Base-by-base conservation (phyloP, 2,329 filamentous ascomycete species). In the Fusarium piperis region DNA sequence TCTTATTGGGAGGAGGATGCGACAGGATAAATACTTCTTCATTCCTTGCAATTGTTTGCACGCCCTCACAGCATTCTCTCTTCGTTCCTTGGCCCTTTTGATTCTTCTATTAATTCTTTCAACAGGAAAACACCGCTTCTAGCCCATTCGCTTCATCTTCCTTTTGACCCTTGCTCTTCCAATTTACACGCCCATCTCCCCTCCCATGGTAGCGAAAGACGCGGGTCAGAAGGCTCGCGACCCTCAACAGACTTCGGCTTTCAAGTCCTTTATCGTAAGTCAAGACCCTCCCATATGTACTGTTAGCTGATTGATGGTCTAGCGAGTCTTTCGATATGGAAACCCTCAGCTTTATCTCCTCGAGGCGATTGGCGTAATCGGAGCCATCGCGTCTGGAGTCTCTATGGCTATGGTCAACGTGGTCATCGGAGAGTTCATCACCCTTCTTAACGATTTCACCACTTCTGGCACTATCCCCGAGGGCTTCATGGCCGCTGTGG, bases 351-450 rank as follows among this genome's bases (percentile, higher is more conserved):
- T 23, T 9, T 55, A 55, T 10, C 10, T 55, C 9, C 32, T 55
- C 6, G 52, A 55, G 8, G 15, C 15, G 8, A 55, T 55, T 35
- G 52, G 52, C 10, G 11, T 55, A 8, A 28, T 55, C 52, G 52
- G 32, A 4, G 52, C 52, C 11, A 55, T 55, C 32, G 20, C 52
- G 3, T 55, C 52, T 0, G 78, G 78, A 4, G 72, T 76, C 11
- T 75, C 74, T 1, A 55, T 79, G 11, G 77, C 77, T 33, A 65
- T 78, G 68, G 70, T 78, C 33, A 79, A 79, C 26, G 35, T 79
- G 2, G 74, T 79, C 20, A 61, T 79, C 8, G 78, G 78, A 6
- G 23, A 74, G 4, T 77, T 79, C 53, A 73, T 79, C 32, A 70
- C 72, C 4, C 51, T 78, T 3, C 56, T 79, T 20, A 74, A 68